phyloP scores from a whole-genome alignment of 495 filamentous ascomycete species.

The Aspergillus indologenus region DNA sequence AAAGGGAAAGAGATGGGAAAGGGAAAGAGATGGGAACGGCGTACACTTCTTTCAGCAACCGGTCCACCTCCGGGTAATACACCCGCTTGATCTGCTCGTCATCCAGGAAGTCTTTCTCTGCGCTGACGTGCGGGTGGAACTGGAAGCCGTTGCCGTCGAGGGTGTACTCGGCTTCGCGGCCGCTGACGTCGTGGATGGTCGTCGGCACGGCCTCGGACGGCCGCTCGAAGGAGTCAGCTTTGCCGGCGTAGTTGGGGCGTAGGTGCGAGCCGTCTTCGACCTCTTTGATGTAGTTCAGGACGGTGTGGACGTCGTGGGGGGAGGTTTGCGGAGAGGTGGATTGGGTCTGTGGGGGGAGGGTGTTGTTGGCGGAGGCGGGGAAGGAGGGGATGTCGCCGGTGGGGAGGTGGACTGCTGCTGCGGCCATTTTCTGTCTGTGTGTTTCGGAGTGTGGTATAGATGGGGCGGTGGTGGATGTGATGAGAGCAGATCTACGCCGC shows the following conservation, averaged over 20 bases:
- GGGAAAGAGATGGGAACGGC: too few relatives aligned
- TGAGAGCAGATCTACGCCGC: too few relatives aligned
- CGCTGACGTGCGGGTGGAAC: conserved; percentile 45
- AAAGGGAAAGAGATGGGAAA: too few relatives aligned
- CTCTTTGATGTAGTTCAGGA: conserved; percentile 59
- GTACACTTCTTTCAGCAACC: conserved; percentile 61
- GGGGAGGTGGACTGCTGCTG: conserved; percentile 41
- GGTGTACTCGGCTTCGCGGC: conserved; percentile 47
- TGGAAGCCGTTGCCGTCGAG: conserved; percentile 52
- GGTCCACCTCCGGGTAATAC: conserved; percentile 67
- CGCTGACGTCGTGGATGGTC: conserved; percentile 47
- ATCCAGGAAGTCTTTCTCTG: conserved; percentile 53
- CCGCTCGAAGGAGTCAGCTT: conserved; percentile 51
- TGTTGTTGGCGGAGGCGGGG: background rate
- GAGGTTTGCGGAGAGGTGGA: conserved; percentile 15
- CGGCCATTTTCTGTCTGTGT: conserved; percentile 24
- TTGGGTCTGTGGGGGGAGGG: conserved; percentile 5
- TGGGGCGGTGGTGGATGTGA: background rate
- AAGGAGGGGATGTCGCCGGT: conserved; percentile 14
- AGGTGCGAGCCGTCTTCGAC: conserved; percentile 57
- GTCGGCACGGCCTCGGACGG: conserved; percentile 30
- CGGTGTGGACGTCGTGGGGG: conserved; percentile 51
- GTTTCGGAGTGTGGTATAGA: background rate
- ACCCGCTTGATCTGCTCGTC: conserved; percentile 63
- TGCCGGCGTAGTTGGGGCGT: conserved; percentile 43